These are phyloP conservation scores for Polyporus tsugae DNA, from an alignment of 1,284 basidiomycete genomes.

Conservation along the genomic window DNA sequence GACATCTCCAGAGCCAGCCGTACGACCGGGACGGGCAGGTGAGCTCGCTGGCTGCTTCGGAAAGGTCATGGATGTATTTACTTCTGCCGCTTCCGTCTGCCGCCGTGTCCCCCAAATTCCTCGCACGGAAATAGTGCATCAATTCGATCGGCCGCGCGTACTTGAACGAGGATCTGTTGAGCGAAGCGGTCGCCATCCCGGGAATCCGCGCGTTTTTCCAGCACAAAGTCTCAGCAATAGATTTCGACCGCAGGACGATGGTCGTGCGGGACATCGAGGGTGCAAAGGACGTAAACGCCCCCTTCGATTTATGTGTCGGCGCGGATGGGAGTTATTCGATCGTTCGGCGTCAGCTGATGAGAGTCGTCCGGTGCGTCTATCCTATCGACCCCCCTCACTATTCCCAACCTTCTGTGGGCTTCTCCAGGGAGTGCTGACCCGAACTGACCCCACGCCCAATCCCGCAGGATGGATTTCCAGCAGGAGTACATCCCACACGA, in stretches of 20 bases:
- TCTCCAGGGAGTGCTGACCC: constrained; percentile 26
- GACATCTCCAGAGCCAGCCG: constrained; percentile 79
- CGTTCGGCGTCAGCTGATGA: constrained; percentile 89
- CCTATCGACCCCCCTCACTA: constrained; percentile 30
- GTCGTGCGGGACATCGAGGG: constrained; percentile 55
- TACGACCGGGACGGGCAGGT: constrained; percentile 92
- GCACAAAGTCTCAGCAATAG: constrained; percentile 77
- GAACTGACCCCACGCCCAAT: constrained; percentile 33
- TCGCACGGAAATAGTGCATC: constrained; percentile 69
- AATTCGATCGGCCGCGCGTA: constrained; percentile 92
- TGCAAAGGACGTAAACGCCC: constrained; percentile 53
- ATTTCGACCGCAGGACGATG: constrained; percentile 76
- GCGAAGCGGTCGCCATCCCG: constrained; percentile 68
- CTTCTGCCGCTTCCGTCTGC: constrained; percentile 33
- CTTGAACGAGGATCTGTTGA: constrained; percentile 87
- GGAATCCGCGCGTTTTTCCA: constrained; percentile 81
- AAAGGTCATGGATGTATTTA: constrained; percentile 23
- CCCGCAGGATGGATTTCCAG: constrained; percentile 87
- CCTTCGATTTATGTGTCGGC: constrained; percentile 88
- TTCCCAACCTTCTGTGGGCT: constrained; percentile 24
- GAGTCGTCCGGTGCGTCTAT: constrained; percentile 75
- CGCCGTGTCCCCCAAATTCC: constrained; percentile 32
- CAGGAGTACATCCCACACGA: constrained; percentile 96
- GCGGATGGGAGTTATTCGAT: constrained; percentile 91
- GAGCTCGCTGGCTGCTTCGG: constrained; percentile 41